A percentile compares a stretch with the other conserved stretches of the same genome.
phyloP scores from a whole-genome alignment of 2,329 filamentous ascomycete species.

The Zasmidium citrigriseum region DNA sequence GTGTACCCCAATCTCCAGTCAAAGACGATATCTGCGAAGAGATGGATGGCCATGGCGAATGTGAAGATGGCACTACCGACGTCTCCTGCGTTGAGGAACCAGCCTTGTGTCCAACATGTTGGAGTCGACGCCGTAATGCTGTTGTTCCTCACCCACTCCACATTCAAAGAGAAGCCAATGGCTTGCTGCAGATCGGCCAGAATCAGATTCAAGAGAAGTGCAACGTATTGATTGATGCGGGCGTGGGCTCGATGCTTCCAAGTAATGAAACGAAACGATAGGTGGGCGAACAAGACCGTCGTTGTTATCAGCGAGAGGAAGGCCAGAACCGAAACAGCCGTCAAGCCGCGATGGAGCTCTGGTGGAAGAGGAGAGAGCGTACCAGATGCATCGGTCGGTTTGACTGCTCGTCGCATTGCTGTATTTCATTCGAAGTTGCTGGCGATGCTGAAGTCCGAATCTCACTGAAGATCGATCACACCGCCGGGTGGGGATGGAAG shows the following conservation, averaged over 20 bases:
- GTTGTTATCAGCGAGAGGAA: slow-evolving; percentile 27
- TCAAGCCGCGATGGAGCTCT: slow-evolving; percentile 22
- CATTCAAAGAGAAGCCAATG: slow-evolving; percentile 63
- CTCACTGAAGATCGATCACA: neutral
- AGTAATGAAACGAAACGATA: slow-evolving; percentile 29
- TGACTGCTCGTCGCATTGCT: neutral
- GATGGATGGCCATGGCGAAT: slow-evolving; percentile 64
- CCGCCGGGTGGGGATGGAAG: neutral
- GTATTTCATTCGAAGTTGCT: too few relatives aligned
- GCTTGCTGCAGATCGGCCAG: slow-evolving; percentile 68
- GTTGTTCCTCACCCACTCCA: slow-evolving; percentile 54
- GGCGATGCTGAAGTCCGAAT: too few relatives aligned
- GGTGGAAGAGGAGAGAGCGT: slow-evolving; percentile 21
- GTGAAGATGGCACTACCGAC: slow-evolving; percentile 67
- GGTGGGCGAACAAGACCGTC: slow-evolving; percentile 25
- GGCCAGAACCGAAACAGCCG: slow-evolving; percentile 24
- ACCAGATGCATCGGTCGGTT: neutral
- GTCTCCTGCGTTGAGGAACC: slow-evolving; percentile 67
- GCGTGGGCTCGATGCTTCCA: slow-evolving; percentile 21
- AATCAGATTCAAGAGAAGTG: slow-evolving; percentile 68
- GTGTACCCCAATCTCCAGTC: slow-evolving; percentile 53
- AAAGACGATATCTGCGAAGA: slow-evolving; percentile 62
- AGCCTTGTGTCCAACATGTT: slow-evolving; percentile 64
- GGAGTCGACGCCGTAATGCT: slow-evolving; percentile 55
- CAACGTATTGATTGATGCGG: slow-evolving; percentile 62